Conservation (phyloP, 73 alveolate genomes). For the Tetrahymena elliotti region DNA sequence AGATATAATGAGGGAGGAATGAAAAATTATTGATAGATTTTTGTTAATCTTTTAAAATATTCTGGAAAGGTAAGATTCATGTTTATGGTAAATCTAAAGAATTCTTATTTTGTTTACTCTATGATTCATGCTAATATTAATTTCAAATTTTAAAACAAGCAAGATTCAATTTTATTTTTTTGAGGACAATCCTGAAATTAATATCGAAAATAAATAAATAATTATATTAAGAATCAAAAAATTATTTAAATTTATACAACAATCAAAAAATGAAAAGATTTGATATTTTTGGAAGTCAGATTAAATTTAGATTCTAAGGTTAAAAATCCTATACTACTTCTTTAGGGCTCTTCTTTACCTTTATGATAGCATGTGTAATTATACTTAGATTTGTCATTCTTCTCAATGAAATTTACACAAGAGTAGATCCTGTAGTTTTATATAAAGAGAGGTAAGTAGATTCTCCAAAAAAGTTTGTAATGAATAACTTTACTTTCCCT, state of each 20-base stretch:
- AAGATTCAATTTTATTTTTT: too few species aligned
- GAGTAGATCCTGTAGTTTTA: background rate
- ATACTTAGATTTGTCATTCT: background rate
- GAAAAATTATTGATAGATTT: too few species aligned
- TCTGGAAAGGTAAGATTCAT: too few species aligned
- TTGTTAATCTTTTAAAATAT: too few species aligned
- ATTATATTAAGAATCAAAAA: background rate
- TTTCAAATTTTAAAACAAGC: too few species aligned
- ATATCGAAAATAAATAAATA: background rate
- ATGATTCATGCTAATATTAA: too few species aligned
- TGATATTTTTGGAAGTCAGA: background rate
- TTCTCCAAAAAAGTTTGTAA: background rate
- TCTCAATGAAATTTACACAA: background rate
- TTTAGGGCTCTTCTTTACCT: background rate
- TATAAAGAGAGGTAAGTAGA: background rate
- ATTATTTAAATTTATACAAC: background rate
- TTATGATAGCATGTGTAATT: background rate
- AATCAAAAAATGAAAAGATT: background rate
- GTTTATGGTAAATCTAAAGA: too few species aligned
- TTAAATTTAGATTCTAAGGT: background rate
- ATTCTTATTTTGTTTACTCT: too few species aligned
- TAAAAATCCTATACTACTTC: background rate
- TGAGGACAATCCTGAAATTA: background rate
- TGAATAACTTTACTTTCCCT: background rate
- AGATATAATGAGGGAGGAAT: too few species aligned